Conservation (phyloP, 1,139 yeast genomes). For the Groenewaldozyma auringiensis region DNA sequence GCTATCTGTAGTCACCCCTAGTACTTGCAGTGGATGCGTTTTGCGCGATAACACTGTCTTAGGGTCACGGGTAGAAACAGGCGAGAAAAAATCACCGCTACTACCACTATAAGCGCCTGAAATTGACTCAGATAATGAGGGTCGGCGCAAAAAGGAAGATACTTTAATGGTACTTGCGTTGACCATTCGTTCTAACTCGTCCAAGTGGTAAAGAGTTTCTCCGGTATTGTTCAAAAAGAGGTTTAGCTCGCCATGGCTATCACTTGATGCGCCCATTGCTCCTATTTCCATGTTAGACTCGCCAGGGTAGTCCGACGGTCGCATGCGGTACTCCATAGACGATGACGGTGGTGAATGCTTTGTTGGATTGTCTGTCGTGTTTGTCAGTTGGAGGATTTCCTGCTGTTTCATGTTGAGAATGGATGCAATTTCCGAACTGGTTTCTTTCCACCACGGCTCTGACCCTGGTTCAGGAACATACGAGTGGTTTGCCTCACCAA, state of each 20-base stretch:
- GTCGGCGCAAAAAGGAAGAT: neutral
- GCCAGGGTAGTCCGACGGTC: neutral
- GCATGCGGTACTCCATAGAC: neutral
- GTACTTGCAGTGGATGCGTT: conserved; percentile 37
- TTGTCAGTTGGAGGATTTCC: neutral
- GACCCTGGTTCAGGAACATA: neutral
- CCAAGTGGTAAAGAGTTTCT: too few relatives aligned
- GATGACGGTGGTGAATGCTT: too few relatives aligned
- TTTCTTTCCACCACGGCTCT: neutral
- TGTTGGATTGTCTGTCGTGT: neutral
- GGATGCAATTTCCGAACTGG: neutral
- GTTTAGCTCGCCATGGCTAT: too few relatives aligned
- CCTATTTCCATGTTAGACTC: neutral
- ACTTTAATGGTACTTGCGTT: too few relatives aligned
- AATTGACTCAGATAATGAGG: neutral
- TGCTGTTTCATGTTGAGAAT: neutral
- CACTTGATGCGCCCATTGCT: neutral
- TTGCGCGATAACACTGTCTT: conserved; percentile 42
- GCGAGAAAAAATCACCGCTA: conserved; percentile 6
- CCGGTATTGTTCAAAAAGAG: too few relatives aligned
- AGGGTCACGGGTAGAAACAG: conserved; percentile 42
- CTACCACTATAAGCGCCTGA: neutral
- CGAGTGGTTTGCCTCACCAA: neutral
- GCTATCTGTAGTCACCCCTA: conserved; percentile 26
- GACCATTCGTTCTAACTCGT: neutral